phyloP scores from a whole-genome alignment of 2,329 filamentous ascomycete genomes.

The Exophiala xenobiotica region DNA sequence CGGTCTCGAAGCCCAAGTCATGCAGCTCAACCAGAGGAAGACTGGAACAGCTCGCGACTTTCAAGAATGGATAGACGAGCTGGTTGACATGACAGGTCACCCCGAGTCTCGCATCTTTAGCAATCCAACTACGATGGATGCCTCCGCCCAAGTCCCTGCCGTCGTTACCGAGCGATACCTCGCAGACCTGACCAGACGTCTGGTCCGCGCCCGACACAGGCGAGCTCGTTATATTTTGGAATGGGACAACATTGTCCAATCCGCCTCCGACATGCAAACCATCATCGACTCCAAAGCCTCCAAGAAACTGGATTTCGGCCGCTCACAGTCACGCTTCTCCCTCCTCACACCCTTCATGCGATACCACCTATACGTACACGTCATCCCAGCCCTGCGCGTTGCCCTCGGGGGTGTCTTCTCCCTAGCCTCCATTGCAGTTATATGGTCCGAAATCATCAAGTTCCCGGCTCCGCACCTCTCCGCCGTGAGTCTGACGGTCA shows the following conservation, averaged over 20 bases:
- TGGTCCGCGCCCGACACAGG: slow-evolving; percentile 79
- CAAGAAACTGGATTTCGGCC: slow-evolving; percentile 73
- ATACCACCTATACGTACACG: slow-evolving; percentile 71
- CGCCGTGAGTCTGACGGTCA: slow-evolving; percentile 59
- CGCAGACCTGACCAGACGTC: slow-evolving; percentile 79
- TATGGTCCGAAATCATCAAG: slow-evolving; percentile 93
- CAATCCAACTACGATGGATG: slow-evolving; percentile 39
- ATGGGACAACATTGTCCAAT: slow-evolving; percentile 76
- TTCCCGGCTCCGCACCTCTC: slow-evolving; percentile 75
- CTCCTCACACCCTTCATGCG: slow-evolving; percentile 78
- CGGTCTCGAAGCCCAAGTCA: slow-evolving; percentile 76
- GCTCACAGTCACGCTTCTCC: slow-evolving; percentile 56
- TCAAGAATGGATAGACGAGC: slow-evolving; percentile 93
- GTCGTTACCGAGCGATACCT: slow-evolving; percentile 92
- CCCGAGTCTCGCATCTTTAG: slow-evolving; percentile 57
- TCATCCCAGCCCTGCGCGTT: slow-evolving; percentile 68
- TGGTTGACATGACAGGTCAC: slow-evolving; percentile 72
- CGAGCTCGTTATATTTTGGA: slow-evolving; percentile 79
- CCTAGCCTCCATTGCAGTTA: slow-evolving; percentile 74
- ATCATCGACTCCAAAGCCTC: slow-evolving; percentile 82
- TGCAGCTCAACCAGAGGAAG: slow-evolving; percentile 77
- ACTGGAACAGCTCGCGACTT: slow-evolving; percentile 72
- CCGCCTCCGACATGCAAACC: slow-evolving; percentile 72
- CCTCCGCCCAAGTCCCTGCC: slow-evolving; percentile 61
- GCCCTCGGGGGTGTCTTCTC: slow-evolving; percentile 66